A percentile compares a stretch with the other conserved stretches of the same genome.
Evolutionary conservation across 345 rosid genomes (phyloP).

Genomic region (Sisymbrium altissimum): DNA sequence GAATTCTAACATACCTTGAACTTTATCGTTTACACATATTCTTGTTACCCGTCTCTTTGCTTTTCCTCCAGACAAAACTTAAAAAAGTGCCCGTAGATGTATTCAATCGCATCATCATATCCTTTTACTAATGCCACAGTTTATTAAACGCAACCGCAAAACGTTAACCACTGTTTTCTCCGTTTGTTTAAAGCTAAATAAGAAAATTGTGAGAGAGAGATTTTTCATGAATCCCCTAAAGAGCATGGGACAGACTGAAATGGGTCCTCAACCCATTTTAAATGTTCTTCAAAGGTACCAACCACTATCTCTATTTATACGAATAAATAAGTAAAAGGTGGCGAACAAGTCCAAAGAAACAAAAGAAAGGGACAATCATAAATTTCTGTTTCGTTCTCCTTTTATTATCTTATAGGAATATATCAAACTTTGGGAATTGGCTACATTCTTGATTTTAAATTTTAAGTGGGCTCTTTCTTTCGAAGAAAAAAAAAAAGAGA

Average conservation of each 20-base stretch:
- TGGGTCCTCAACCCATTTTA: neutral
- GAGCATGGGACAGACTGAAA: neutral
- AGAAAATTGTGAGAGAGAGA: neutral
- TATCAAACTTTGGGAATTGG: neutral
- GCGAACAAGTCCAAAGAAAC: conserved; percentile 5
- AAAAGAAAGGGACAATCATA: neutral
- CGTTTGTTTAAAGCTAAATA: neutral
- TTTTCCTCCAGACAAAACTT: neutral
- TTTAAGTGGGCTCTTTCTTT: conserved; percentile 1
- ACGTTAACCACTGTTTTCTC: neutral
- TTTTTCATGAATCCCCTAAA: neutral
- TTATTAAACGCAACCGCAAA: neutral
- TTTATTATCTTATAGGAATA: neutral
- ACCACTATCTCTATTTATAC: conserved; percentile 2
- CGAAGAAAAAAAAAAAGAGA: neutral
- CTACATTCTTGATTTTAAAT: neutral
- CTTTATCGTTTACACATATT: neutral
- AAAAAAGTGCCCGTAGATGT: neutral
- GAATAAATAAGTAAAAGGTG: conserved; percentile 1
- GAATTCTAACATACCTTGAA: conserved; percentile 2
- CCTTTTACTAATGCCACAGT: neutral
- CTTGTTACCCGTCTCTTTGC: neutral
- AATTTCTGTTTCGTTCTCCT: neutral
- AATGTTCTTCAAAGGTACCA: conserved; percentile 5
- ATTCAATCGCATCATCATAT: neutral